Conservation (phyloP, 164 flowering plant species). For the Euptelea pleiosperma region DNA sequence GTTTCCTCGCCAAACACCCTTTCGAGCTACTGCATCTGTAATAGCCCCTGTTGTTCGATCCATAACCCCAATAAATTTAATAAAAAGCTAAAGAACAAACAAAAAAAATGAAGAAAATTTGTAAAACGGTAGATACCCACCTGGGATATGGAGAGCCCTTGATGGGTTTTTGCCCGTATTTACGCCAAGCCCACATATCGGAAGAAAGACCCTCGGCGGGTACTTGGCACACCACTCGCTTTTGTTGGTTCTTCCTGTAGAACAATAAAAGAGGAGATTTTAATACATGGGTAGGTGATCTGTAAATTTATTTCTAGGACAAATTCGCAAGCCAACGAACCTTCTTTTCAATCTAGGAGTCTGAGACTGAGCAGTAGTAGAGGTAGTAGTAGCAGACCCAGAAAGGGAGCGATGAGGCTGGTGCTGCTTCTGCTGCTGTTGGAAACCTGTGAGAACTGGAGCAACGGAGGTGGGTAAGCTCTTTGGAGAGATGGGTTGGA, state of each 20-base stretch:
- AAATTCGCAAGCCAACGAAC: no score
- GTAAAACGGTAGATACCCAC: constrained; percentile 22
- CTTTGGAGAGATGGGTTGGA: constrained; percentile 20
- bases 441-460: no score
- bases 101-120: no score
- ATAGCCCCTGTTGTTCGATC: constrained; percentile 64
- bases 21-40: constrained; percentile 92
- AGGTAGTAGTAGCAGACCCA: constrained; percentile 8
- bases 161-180: no score
- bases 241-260: constrained; percentile 62
- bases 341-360: constrained; percentile 61
- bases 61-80: neutral
- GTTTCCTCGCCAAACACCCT: constrained; percentile 86
- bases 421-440: constrained; percentile 10
- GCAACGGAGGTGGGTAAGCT: constrained; percentile 14
- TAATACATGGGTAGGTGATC: no score
- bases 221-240: constrained; percentile 65
- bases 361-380: constrained; percentile 19
- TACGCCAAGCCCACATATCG: constrained; percentile 88
- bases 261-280: neutral
- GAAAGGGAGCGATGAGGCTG: constrained; percentile 17
- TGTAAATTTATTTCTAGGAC: no score
- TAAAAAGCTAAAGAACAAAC: neutral
- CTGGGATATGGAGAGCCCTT: no score
- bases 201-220: constrained; percentile 68